phyloP scores from a whole-genome alignment of 202 grass and related monocot genomes.

The Setaria viridis region DNA sequence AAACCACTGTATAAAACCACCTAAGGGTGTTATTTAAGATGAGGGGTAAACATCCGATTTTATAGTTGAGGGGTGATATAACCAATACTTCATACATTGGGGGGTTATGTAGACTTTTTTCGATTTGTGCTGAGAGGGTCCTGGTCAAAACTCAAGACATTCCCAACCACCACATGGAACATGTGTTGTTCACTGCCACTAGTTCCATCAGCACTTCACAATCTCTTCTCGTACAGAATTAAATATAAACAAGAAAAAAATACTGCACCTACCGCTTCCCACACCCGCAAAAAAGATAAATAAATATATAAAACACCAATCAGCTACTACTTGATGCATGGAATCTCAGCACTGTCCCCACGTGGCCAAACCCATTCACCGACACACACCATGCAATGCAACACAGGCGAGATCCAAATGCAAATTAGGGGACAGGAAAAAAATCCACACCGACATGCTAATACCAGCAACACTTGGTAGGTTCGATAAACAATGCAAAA shows the following conservation, averaged over 20 bases:
- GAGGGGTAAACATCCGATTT: too few species aligned
- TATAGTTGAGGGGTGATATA: too few species aligned
- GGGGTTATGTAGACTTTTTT: too few species aligned
- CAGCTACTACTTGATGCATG: not conserved
- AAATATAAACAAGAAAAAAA: not conserved
- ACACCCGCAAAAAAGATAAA: not conserved
- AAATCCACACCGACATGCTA: not conserved
- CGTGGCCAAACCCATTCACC: conserved; percentile 34
- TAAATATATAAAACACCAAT: not conserved
- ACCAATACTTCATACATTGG: too few species aligned
- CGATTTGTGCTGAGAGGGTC: too few species aligned
- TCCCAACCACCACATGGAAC: conserved; percentile 31
- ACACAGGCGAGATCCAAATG: not conserved
- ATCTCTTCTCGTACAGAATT: not conserved
- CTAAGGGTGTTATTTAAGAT: too few species aligned
- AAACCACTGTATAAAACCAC: too few species aligned
- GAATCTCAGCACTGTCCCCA: conserved; percentile 25
- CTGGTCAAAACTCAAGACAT: too few species aligned
- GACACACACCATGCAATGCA: not conserved
- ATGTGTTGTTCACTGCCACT: not conserved
- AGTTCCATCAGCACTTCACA: not conserved
- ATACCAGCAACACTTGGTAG: not conserved
- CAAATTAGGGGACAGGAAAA: not conserved
- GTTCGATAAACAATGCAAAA: conserved; percentile 20
- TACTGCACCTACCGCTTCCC: conserved; percentile 7